These are phyloP conservation scores for Tetrastigma voinierianum DNA, from an alignment of 164 flowering plant species.

Conservation along the genomic window DNA sequence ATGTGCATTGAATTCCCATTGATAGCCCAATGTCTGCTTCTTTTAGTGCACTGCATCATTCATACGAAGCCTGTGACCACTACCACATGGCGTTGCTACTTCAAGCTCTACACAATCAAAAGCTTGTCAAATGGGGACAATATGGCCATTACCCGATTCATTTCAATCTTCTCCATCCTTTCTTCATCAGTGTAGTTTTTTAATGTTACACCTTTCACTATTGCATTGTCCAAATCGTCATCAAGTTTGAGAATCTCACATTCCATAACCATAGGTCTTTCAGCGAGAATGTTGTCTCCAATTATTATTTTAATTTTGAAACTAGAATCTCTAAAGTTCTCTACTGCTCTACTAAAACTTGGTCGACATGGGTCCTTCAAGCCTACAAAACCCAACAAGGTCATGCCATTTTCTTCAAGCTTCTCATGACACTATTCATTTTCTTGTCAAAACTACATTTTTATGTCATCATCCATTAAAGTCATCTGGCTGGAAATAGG, in stretches of 20 bases:
- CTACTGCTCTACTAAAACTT: constrained; percentile 30
- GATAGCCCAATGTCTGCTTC: too few species aligned
- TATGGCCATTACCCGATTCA: too few species aligned
- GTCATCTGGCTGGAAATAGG: too few species aligned
- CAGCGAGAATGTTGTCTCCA: constrained; percentile 42
- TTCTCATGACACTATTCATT: constrained; percentile 3
- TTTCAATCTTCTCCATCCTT: too few species aligned
- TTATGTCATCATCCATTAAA: constrained; percentile 16
- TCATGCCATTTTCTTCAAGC: too few species aligned
- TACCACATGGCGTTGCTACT: constrained; percentile 38
- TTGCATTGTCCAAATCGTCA: too few species aligned
- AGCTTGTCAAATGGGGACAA: constrained; percentile 52
- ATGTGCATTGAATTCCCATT: too few species aligned
- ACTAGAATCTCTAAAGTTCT: constrained; percentile 30
- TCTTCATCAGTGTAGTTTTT: too few species aligned
- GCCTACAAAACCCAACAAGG: constrained; percentile 32
- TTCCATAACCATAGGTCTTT: constrained; percentile 35
- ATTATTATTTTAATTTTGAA: constrained; percentile 41
- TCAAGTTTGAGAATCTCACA: constrained; percentile 35
- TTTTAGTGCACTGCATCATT: constrained; percentile 41
- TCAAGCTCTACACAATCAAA: constrained; percentile 41
- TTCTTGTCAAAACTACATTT: constrained; percentile 9
- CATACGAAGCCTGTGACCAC: constrained; percentile 46
- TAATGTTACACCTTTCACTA: too few species aligned
- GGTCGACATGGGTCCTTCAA: constrained; percentile 44